Evolutionary conservation across 768 basidiomycete genomes (phyloP).

Genomic region (Russula dissimulans): DNA sequence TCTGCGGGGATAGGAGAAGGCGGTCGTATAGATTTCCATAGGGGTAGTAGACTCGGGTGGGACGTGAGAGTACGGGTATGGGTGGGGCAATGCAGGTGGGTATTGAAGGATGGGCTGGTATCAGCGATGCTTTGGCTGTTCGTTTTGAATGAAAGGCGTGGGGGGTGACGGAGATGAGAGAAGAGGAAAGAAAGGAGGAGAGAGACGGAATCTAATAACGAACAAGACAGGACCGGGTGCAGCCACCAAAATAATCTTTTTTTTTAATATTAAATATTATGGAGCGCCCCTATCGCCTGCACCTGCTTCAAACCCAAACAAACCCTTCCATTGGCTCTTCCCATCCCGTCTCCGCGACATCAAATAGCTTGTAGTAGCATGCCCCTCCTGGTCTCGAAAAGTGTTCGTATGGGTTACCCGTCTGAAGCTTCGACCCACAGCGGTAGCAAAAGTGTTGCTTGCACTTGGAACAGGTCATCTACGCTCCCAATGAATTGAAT

Average conservation of each 20-base stretch:
- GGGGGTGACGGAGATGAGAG: background rate
- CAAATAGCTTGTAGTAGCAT: slow-evolving; percentile 65
- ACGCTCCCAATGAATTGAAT: slow-evolving; percentile 9
- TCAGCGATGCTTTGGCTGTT: slow-evolving; percentile 14
- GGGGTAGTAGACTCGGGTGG: slow-evolving; percentile 24
- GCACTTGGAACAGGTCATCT: slow-evolving; percentile 80
- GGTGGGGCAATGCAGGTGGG: slow-evolving; percentile 20
- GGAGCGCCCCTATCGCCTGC: background rate
- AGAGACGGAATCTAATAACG: slow-evolving; percentile 8
- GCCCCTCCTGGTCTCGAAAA: slow-evolving; percentile 44
- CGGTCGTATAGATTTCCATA: slow-evolving; percentile 95
- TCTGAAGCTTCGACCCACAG: slow-evolving; percentile 48
- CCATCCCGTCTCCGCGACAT: slow-evolving; percentile 27
- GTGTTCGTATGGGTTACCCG: slow-evolving; percentile 53
- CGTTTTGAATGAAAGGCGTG: slow-evolving; percentile 10
- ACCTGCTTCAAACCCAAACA: slow-evolving; percentile 16
- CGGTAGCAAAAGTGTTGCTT: slow-evolving; percentile 73
- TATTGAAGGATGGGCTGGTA: slow-evolving; percentile 19
- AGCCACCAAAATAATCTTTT: background rate
- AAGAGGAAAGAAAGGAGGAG: slow-evolving; percentile 17
- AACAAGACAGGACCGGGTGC: background rate
- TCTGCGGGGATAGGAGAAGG: slow-evolving; percentile 85
- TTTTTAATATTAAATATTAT: background rate
- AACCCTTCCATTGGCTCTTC: slow-evolving; percentile 39
- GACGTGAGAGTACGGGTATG: slow-evolving; percentile 19